phyloP scores from a whole-genome alignment of 768 basidiomycete genomes.

The Leucosporidium creatinivorum region DNA sequence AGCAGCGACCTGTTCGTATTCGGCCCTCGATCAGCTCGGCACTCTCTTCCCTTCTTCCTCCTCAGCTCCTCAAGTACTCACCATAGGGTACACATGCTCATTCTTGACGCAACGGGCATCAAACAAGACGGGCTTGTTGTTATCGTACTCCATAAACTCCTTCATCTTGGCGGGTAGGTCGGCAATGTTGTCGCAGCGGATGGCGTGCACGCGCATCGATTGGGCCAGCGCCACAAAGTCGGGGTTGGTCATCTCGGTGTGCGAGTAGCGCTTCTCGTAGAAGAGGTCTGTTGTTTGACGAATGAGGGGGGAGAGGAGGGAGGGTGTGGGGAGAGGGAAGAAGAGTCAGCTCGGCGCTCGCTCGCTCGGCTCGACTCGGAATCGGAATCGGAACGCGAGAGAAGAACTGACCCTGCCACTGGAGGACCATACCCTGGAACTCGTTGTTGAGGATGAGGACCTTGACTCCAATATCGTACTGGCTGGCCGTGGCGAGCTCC shows the following conservation, averaged over 20 bases:
- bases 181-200: conserved; percentile 59
- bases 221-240: conserved; percentile 84
- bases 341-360: no score
- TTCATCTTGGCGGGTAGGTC: conserved; percentile 95
- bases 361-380: not conserved
- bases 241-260: conserved; percentile 91
- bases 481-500: conserved; percentile 91
- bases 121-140: conserved; percentile 74
- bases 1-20: not conserved
- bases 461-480: conserved; percentile 90
- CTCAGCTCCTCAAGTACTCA: not conserved
- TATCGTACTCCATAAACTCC: conserved; percentile 94
- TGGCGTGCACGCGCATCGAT: conserved; percentile 86
- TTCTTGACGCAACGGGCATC: conserved; percentile 71
- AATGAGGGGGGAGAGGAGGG: conserved; percentile 12
- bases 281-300: conserved; percentile 61
- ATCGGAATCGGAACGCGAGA: no score
- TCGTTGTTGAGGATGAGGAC: conserved; percentile 42
- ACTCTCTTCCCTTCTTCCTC: not conserved
- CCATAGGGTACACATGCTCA: conserved; percentile 22
- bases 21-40: not conserved
- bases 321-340: not conserved
- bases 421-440: conserved; percentile 79
- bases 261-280: conserved; percentile 93
- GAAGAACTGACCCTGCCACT: conserved; percentile 79